Conservation (phyloP, 2,329 filamentous ascomycete genomes). For the Microascus cirrosus region DNA sequence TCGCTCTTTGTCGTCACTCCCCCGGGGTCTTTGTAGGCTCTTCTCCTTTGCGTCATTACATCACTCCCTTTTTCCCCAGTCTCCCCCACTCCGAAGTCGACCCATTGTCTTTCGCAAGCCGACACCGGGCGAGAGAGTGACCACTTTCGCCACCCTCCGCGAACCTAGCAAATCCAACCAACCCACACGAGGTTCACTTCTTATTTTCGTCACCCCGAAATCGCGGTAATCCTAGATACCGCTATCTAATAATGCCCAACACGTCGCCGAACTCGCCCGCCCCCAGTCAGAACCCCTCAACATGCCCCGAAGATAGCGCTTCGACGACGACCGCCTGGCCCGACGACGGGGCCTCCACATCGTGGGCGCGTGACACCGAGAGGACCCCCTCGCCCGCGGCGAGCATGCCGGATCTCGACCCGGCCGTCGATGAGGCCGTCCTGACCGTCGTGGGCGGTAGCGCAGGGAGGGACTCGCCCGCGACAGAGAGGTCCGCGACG, state of each 20-base stretch:
- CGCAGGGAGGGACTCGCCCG: not conserved
- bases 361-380: not conserved
- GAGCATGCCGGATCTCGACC: not conserved
- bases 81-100: no score
- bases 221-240: not conserved
- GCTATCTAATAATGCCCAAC: slow-evolving; percentile 7
- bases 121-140: no score
- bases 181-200: not conserved
- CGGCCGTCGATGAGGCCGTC: not conserved
- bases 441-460: not conserved
- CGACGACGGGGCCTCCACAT: not conserved
- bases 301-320: slow-evolving; percentile 4
- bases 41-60: no score
- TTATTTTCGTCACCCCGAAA: not conserved
- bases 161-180: no score
- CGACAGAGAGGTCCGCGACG: slow-evolving; percentile 26
- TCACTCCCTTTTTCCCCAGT: no score
- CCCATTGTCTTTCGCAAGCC: no score
- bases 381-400: not conserved
- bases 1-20: not conserved
- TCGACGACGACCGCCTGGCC: not conserved
- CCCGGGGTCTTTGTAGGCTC: no score
- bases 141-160: no score
- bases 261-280: slow-evolving; percentile 1
- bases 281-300: not conserved